A percentile compares a stretch with the other conserved stretches of the same genome.
Evolutionary conservation across 2,329 filamentous ascomycete species (phyloP).

Genomic region (Cladosporium phlei): DNA sequence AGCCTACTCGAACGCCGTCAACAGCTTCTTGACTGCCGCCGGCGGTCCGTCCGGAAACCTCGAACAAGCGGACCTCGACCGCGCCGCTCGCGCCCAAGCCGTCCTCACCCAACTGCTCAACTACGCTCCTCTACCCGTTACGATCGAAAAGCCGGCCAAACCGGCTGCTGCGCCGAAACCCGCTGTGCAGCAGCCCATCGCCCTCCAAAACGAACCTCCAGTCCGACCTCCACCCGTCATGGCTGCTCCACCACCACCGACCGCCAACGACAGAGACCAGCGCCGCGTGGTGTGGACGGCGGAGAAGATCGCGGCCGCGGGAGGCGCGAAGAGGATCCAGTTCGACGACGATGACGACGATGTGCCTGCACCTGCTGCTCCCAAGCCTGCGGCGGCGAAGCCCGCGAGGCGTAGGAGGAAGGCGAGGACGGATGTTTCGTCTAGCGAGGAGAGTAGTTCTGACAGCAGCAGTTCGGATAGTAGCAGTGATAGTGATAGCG

Average conservation of each 20-base stretch:
- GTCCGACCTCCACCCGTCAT: no score
- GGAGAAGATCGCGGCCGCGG: not conserved
- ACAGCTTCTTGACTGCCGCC: conserved; percentile 28
- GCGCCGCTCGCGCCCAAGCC: conserved; percentile 20
- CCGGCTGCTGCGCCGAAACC: not conserved
- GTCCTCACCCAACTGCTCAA: conserved; percentile 20
- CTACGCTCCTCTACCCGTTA: conserved; percentile 13
- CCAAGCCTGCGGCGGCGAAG: not conserved
- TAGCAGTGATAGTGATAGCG: conserved; percentile 15
- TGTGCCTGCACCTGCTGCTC: conserved; percentile 4
- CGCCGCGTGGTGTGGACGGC: conserved; percentile 17
- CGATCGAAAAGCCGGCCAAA: not conserved
- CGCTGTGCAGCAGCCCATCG: not conserved
- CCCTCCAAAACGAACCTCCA: no score
- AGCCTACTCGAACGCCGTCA: conserved; percentile 34
- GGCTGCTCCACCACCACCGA: no score
- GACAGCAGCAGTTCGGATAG: conserved; percentile 16
- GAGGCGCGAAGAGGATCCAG: conserved; percentile 2
- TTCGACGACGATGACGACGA: conserved; percentile 6
- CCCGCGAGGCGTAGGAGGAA: conserved; percentile 24
- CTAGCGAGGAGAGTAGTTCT: conserved; percentile 21
- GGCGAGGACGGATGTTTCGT: conserved; percentile 31
- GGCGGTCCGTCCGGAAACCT: conserved; percentile 21
- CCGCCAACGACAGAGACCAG: conserved; percentile 5
- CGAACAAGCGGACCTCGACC: conserved; percentile 31